Conservation (phyloP, 805 yeast genomes). For the Zygotorulaspora florentina region DNA sequence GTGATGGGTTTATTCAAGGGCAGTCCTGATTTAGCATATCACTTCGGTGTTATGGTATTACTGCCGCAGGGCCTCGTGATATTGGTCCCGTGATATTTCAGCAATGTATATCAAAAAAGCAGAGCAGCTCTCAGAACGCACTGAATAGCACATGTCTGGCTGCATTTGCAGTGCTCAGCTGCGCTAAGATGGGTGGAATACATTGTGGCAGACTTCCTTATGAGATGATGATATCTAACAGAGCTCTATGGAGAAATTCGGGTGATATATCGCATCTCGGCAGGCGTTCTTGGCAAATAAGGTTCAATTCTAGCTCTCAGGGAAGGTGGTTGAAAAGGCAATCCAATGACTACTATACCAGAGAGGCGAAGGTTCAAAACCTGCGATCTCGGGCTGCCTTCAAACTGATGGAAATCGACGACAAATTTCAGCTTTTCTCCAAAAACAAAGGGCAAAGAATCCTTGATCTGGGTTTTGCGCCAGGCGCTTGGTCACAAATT, state of each 20-base stretch:
- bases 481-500: constrained; percentile 93
- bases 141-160: too few species aligned
- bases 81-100: too few species aligned
- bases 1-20: neutral
- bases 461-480: constrained; percentile 88
- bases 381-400: constrained; percentile 86
- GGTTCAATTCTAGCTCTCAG: constrained; percentile 48
- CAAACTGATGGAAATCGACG: constrained; percentile 72
- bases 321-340: constrained; percentile 74
- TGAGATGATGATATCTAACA: neutral
- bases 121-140: too few species aligned
- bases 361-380: constrained; percentile 59
- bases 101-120: too few species aligned
- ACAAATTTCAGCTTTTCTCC: constrained; percentile 55
- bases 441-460: constrained; percentile 47
- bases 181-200: too few species aligned
- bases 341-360: constrained; percentile 56
- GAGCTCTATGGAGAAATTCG: neutral
- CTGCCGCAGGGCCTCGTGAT: too few species aligned
- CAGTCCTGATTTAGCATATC: too few species aligned
- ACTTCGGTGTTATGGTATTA: too few species aligned
- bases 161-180: too few species aligned
- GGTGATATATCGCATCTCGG: neutral
- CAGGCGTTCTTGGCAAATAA: neutral
- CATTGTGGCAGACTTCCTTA: neutral